Conservation (phyloP, 2,329 filamentous ascomycete species). For the Drechslerella coelobrocha region DNA sequence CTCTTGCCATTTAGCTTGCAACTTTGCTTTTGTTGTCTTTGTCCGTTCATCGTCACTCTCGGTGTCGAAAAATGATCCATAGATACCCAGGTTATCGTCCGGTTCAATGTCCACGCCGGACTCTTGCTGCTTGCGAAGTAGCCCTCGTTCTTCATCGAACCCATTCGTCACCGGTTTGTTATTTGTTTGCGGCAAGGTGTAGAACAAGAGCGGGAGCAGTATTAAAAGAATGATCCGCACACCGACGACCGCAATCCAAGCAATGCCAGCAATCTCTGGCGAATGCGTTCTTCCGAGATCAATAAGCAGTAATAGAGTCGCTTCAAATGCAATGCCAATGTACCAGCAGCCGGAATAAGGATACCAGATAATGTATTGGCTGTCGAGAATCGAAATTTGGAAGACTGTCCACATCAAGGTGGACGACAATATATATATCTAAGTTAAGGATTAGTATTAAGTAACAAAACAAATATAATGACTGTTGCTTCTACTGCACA, state of each 20-base stretch:
- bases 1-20: slow-evolving; percentile 73
- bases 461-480: slow-evolving; percentile 41
- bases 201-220: slow-evolving; percentile 51
- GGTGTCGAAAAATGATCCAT: slow-evolving; percentile 56
- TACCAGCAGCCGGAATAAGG: slow-evolving; percentile 70
- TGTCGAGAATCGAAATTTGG: slow-evolving; percentile 64
- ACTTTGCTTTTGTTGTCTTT: slow-evolving; percentile 66
- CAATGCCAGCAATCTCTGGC: slow-evolving; percentile 21
- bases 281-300: slow-evolving; percentile 52
- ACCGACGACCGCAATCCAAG: slow-evolving; percentile 46
- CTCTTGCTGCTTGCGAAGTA: slow-evolving; percentile 52
- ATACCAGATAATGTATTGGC: slow-evolving; percentile 66
- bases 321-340: slow-evolving; percentile 67
- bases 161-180: slow-evolving; percentile 42
- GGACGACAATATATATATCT: slow-evolving; percentile 68
- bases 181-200: slow-evolving; percentile 51
- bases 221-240: slow-evolving; percentile 51
- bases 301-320: slow-evolving; percentile 60
- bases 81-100: slow-evolving; percentile 59
- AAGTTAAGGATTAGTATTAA: slow-evolving; percentile 6
- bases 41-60: slow-evolving; percentile 60
- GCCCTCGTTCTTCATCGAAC: slow-evolving; percentile 53
- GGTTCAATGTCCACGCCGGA: slow-evolving; percentile 58
- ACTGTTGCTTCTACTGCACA: neutral
- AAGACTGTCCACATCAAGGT: slow-evolving; percentile 70